These are phyloP conservation scores for Citrullus amarus DNA, from an alignment of 306 rosid species.

Conservation along the genomic window DNA sequence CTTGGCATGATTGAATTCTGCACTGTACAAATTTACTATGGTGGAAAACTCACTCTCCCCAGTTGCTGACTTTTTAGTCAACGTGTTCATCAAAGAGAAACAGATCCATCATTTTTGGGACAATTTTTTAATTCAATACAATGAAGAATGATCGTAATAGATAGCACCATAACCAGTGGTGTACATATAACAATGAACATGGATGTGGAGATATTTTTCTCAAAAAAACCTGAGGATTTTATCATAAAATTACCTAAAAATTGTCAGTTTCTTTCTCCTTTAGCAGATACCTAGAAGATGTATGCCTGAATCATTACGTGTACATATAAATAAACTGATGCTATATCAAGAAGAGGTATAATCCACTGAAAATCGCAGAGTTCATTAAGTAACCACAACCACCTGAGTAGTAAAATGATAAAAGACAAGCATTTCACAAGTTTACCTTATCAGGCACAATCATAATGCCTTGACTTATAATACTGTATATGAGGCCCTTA, in stretches of 20 bases:
- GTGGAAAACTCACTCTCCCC: neutral
- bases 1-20: neutral
- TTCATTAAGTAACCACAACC: neutral
- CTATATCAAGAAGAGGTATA: neutral
- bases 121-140: neutral
- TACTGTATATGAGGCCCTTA: neutral
- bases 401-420: neutral
- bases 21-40: neutral
- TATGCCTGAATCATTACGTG: neutral
- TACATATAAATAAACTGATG: neutral
- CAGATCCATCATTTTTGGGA: neutral
- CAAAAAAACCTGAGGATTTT: neutral
- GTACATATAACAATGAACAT: neutral
- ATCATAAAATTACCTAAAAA: neutral
- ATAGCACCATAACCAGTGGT: neutral
- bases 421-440: constrained; percentile 1
- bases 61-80: neutral
- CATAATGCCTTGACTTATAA: neutral
- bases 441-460: constrained; percentile 3
- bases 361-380: neutral
- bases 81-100: neutral
- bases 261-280: constrained; percentile 1
- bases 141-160: neutral
- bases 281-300: neutral
- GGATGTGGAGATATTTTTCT: neutral